Evolutionary conservation across 345 rosid genomes (phyloP).

Genomic region (Eucalyptus lansdowneana): DNA sequence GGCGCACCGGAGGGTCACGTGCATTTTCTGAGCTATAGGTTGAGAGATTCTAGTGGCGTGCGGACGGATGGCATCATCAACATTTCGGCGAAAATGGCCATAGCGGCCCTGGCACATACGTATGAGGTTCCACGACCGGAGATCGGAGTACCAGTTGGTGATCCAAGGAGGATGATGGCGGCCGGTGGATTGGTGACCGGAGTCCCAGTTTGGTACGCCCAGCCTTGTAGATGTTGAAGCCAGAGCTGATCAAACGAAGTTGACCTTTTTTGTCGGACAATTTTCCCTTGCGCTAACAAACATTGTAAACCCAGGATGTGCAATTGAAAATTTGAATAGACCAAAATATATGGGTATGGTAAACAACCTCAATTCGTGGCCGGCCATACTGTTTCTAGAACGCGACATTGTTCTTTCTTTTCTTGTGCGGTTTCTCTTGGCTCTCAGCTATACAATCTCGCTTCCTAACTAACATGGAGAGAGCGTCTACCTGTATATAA

Average conservation of each 20-base stretch:
- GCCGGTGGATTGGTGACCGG: constrained; percentile 24
- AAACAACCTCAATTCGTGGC: background rate
- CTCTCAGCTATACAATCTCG: background rate
- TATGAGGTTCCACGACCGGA: constrained; percentile 3
- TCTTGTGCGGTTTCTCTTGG: background rate
- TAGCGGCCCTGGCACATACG: background rate
- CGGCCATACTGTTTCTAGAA: background rate
- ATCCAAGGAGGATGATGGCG: background rate
- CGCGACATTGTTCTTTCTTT: background rate
- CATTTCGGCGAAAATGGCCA: constrained; percentile 28
- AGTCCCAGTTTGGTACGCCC: constrained; percentile 25
- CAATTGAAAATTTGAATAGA: background rate
- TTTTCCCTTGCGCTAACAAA: background rate
- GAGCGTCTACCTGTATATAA: background rate
- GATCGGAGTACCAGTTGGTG: background rate
- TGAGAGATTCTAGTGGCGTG: constrained; percentile 25
- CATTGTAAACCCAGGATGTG: background rate
- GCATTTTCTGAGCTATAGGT: constrained; percentile 62
- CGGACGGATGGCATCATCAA: constrained; percentile 42
- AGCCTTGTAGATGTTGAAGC: background rate
- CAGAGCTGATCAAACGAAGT: background rate
- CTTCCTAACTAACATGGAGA: background rate
- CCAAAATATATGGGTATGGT: background rate
- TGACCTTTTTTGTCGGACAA: background rate
- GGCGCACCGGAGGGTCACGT: constrained; percentile 23